Evolutionary conservation across 495 filamentous ascomycete species (phyloP).

Genomic region (Aspergillus baeticus): DNA sequence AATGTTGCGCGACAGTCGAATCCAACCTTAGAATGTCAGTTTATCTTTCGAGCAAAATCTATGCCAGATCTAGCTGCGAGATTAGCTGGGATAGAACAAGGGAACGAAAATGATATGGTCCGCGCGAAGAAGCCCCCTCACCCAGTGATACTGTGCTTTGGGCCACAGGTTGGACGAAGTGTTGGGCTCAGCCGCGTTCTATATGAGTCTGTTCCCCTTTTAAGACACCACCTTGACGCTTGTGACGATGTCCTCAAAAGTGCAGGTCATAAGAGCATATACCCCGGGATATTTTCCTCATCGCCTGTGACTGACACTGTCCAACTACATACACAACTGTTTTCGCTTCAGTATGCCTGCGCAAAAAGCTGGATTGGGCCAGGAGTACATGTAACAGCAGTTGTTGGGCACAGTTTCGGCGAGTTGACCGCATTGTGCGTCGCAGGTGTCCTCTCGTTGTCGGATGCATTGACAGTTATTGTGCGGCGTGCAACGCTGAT

Average conservation of each 20-base stretch:
- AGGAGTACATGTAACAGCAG: constrained; percentile 29
- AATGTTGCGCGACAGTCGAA: constrained; percentile 19
- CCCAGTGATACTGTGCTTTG: constrained; percentile 53
- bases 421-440: constrained; percentile 44
- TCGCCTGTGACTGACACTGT: constrained; percentile 37
- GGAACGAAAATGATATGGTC: constrained; percentile 3
- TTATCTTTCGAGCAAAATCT: constrained; percentile 9
- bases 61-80: constrained; percentile 6
- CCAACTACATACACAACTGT: constrained; percentile 43
- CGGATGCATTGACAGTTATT: constrained; percentile 41
- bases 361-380: constrained; percentile 48
- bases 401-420: constrained; percentile 55
- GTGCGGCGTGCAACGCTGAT: constrained; percentile 45
- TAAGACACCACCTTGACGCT: constrained; percentile 35
- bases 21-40: constrained; percentile 12
- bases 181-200: constrained; percentile 40
- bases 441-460: constrained; percentile 32
- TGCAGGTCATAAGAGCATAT: constrained; percentile 36
- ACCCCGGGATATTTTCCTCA: constrained; percentile 48
- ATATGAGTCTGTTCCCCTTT: constrained; percentile 31
- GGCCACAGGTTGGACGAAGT: constrained; percentile 47
- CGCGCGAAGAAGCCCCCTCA: constrained; percentile 13
- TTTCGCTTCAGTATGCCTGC: constrained; percentile 49
- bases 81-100: neutral
- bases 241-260: neutral